Evolutionary conservation across 176 grass and related monocot species (phyloP), one percentile per base, ranked within the genome.

Genomic region (Musa schizocarpa): DNA sequence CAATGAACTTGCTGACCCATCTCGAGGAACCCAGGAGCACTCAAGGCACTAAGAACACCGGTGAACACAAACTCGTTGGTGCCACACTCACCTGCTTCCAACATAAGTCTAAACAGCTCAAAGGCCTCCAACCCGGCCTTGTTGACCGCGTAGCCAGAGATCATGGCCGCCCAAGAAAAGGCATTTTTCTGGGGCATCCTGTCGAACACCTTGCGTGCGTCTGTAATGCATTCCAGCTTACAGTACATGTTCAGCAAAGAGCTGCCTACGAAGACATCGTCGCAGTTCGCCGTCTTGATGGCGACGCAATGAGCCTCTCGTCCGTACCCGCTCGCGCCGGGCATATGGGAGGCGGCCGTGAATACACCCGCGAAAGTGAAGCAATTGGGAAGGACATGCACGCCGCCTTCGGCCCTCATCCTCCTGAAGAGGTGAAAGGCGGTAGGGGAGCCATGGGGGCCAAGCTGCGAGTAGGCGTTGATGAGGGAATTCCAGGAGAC

Each of bases 401-500:
- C 25, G 8, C 82, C 81, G 13, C 67, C 58, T 19, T 79, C 76
- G 56, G 66, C 73, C 11, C 86, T 73, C 91, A 93, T 93, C 56
- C 69, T 63, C 55, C 80, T 63, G 75, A 90, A 93, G 61, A 79
- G 82, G 11, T 69, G 52, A 69, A 87, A 63, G 19, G 82, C 87
- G 52, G 65, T 20, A 52, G 69, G 24, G 0, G 91, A 76, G 3
- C 61, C 53, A 8, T 9, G 17, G n/a, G 75, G 48, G 62, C 76
- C 76, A 67, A 75, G 53, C 29, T 82, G 78, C 21, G 91, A 85
- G 74, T 83, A 78, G 17, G 82, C 74, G 52, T 93, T 90, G 84
- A 93, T 82, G 74, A 93, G 85, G 80, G 80, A 90, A 50, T 93
- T 90, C 87, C 85, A 90, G 1, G 87, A 93, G 74, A 88, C 85